Base-by-base conservation (phyloP, 257 asterid genomes). In the Gentiana straminea region DNA sequence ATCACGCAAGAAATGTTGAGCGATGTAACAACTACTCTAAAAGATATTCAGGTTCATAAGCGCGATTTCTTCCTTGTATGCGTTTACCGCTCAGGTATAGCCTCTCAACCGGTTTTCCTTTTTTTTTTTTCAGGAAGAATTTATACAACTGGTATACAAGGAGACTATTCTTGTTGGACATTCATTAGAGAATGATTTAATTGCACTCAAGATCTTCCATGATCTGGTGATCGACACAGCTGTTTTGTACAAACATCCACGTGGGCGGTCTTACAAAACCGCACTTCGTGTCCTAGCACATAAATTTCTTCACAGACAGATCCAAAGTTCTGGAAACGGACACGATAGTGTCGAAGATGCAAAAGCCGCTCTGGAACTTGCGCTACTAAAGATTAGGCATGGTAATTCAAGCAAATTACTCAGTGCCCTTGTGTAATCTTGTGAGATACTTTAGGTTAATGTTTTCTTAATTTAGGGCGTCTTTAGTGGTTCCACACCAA, bases 271-370 rank as follows among this genome's bases (percentile, higher is more conserved):
- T 38, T 80, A 79, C 70, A 92, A 92, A 77, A 77, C 94, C 37
- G 99, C 99, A 67, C 70, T 92, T 50, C 97, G 97, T 48, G 91
- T 92, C 46, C 74, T 92, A 61, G 72, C 90, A 56, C 72, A 86
- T 67, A 85, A 54, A 71, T 85, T 83, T 67, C 97, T 85, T 55
- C 75, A 75, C 59, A 81, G 86, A 74, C 94, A 73, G 75, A 92
- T 92, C 64, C 99, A 88, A 65, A 84, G 76, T 69, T 85, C 99
- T 13, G 91, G 71, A 65, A 85, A 81, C 52, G 99, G 99, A 47
- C 99, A 88, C 48, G 98, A 92, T 68, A 88, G 97, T 52, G 70
- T 74, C 33, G 97, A 92, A 75, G 99, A 92, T 74, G 99, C 99
- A 54, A 80, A 86, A 80, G 97, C 97, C 53, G 67, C 99, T 1